Evolutionary conservation across 768 basidiomycete species (phyloP), one percentile per base, ranked within the genome.

Genomic region (Podaxis carcinomalis): DNA sequence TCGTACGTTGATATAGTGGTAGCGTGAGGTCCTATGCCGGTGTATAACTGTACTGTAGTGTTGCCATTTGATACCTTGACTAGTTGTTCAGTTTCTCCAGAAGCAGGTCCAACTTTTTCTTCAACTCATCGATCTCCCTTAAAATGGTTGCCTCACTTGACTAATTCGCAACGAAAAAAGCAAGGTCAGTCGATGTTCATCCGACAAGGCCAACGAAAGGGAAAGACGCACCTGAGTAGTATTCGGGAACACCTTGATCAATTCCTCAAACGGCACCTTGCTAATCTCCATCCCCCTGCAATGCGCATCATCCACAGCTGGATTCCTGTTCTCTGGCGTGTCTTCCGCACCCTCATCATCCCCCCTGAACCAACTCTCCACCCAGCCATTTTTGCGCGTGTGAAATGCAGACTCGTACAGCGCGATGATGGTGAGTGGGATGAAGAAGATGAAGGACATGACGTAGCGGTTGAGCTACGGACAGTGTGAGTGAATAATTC

Each of bases 361-460:
- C 46, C 82, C 78, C 14, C 73, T 70, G 62, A 93, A 80, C 88
- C 92, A 90, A 59, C 78, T 81, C 39, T 82, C 79, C 70, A 91
- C 74, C 89, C 90, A 92, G 7, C 70, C 73, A 63, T 83, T 79
- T 63, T 80, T 83, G 27, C 72, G 68, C 13, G 72, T 69, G 62
- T 81, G 75, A 51, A 80, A 70, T 9, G 78, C 77, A 0, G 90
- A 81, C 74, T 97, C 95, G 67, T 79, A 89, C 36, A 95, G 67
- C 0, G 93, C 90, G 63, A 97, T 90, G 14, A 80, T 54, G 3
- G 80, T 75, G 32, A 97, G 77, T 2, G 94, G 93, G 56, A 94
- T 62, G 73, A 88, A 89, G 78, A 98, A 96, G n/a, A 96, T 62
- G 46, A 80, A 65, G 23, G 76, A 73, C 95, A 98, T 96, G 57